A percentile compares a stretch with the other conserved stretches of the same genome.
Evolutionary conservation across 192 early-diverging fungal species (phyloP).

Genomic region (Coemansia sp.): DNA sequence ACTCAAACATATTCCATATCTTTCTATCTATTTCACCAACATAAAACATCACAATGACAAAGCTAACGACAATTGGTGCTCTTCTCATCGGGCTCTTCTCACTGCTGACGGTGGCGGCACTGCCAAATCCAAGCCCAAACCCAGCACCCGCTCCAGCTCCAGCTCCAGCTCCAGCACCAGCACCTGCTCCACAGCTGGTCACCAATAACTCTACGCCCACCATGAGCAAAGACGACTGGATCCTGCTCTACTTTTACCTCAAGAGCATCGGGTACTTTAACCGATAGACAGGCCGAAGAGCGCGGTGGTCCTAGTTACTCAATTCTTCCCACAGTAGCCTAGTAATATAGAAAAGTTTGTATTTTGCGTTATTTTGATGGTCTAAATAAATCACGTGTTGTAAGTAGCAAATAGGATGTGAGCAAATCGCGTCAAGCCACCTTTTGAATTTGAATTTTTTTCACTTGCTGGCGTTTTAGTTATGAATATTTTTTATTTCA

Average conservation of each 20-base stretch:
- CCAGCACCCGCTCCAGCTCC: slow-evolving; percentile 7
- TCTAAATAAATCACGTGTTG: slow-evolving; percentile 3
- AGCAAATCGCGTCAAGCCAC: background rate
- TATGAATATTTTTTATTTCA: too few relatives aligned
- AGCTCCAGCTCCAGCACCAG: slow-evolving; percentile 10
- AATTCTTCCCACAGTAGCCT: too few relatives aligned
- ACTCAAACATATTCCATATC: background rate
- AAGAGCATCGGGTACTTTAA: slow-evolving; percentile 14
- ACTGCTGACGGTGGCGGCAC: background rate
- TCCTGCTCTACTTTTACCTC: slow-evolving; percentile 12
- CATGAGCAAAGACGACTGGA: slow-evolving; percentile 17
- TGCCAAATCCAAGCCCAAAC: slow-evolving; percentile 9
- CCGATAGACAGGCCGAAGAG: background rate
- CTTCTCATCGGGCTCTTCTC: slow-evolving; percentile 7
- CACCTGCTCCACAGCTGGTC: slow-evolving; percentile 18
- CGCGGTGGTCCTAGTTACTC: too few relatives aligned
- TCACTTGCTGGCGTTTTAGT: background rate
- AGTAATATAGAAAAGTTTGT: background rate
- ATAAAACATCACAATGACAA: background rate
- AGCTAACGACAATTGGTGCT: background rate
- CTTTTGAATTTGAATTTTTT: background rate
- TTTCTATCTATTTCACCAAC: background rate
- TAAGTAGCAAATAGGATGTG: background rate
- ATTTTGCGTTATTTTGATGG: background rate
- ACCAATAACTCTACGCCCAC: slow-evolving; percentile 15